phyloP scores from a whole-genome alignment of 768 basidiomycete genomes.

The Mycena amicta region DNA sequence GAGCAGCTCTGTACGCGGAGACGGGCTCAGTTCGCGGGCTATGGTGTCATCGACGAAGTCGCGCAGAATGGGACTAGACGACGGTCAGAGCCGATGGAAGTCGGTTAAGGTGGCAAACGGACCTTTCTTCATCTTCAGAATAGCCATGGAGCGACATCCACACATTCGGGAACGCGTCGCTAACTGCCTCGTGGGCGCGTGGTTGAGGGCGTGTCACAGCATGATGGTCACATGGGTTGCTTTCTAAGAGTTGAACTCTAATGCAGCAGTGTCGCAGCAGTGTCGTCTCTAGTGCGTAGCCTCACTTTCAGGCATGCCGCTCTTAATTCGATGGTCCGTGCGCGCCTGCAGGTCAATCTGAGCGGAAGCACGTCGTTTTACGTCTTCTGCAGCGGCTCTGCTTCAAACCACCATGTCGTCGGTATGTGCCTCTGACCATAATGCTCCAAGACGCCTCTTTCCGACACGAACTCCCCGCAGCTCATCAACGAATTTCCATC shows the following conservation, averaged over 20 bases:
- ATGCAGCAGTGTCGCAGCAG: too few relatives aligned
- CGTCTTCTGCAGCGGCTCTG: not conserved
- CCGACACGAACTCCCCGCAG: not conserved
- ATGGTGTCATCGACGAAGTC: conserved; percentile 17
- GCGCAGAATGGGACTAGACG: conserved; percentile 8
- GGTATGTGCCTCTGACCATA: not conserved
- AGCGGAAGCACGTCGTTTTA: not conserved
- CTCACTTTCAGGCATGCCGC: too few relatives aligned
- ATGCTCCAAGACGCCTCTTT: not conserved
- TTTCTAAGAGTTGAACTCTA: too few relatives aligned
- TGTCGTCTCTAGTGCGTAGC: too few relatives aligned
- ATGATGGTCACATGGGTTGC: not conserved
- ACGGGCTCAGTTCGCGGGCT: conserved; percentile 23
- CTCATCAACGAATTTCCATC: not conserved
- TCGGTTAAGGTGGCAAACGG: not conserved
- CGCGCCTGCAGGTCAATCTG: too few relatives aligned
- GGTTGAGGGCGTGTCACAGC: not conserved
- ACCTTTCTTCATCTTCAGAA: conserved; percentile 21
- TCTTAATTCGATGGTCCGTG: too few relatives aligned
- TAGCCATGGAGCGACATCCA: conserved; percentile 10
- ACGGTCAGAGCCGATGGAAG: not conserved
- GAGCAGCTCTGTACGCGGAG: conserved; percentile 20
- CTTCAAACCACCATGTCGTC: not conserved
- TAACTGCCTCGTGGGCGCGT: not conserved
- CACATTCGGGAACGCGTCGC: not conserved